Conservation (phyloP, 352 stramenopile genomes). For the Phytopythium ostracodes region DNA sequence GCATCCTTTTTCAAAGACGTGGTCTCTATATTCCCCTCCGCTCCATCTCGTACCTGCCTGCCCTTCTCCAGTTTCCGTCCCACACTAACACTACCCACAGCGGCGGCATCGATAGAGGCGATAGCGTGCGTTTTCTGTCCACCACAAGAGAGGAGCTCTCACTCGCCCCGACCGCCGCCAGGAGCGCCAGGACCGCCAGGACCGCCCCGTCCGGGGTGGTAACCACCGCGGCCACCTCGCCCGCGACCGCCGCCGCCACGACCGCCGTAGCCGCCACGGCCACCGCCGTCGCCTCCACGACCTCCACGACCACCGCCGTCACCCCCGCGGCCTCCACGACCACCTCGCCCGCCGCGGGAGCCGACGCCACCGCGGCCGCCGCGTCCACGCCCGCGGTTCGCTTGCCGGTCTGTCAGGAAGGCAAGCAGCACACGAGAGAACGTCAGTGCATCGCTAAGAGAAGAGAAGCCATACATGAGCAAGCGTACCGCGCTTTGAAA, state of each 20-base stretch:
- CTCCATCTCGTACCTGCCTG: neutral
- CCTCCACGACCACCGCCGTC: conserved; percentile 23
- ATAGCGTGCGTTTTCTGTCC: neutral
- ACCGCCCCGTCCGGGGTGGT: conserved; percentile 16
- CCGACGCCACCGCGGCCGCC: conserved; percentile 52
- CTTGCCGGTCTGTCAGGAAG: conserved; percentile 49
- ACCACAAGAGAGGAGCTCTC: neutral
- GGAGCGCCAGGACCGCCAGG: conserved; percentile 11
- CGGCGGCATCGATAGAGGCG: neutral
- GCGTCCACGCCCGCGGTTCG: conserved; percentile 67
- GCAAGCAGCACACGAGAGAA: neutral
- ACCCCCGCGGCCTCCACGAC: conserved; percentile 33
- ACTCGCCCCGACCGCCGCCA: conserved; percentile 34
- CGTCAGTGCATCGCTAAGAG: too few relatives aligned
- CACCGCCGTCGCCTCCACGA: conserved; percentile 20
- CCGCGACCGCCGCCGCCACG: conserved; percentile 23
- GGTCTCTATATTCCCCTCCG: conserved; percentile 7
- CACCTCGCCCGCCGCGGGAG: conserved; percentile 35
- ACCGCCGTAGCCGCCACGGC: conserved; percentile 25
- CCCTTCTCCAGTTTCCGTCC: neutral
- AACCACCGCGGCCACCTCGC: conserved; percentile 24
- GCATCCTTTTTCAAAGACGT: conserved; percentile 1
- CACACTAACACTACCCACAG: neutral
- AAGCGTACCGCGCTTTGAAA: conserved; percentile 63
- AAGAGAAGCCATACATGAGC: too few relatives aligned